Evolutionary conservation across 2,329 filamentous ascomycete species (phyloP).

Genomic region (Colletotrichum higginsianum): DNA sequence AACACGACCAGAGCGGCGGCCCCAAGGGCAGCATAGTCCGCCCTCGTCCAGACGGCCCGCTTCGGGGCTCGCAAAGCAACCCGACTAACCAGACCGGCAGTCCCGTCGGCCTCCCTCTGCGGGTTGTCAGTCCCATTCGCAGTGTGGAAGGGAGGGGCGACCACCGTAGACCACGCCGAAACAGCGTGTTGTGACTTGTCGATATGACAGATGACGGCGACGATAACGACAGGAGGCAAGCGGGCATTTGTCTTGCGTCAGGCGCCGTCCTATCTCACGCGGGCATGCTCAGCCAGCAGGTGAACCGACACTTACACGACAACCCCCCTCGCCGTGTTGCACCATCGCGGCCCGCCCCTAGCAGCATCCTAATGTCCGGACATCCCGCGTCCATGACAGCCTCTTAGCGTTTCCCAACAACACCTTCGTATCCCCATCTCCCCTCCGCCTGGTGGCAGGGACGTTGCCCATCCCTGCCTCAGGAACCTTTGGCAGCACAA

Average conservation of each 20-base stretch:
- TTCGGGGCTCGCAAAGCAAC: background rate
- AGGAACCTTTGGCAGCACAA: background rate
- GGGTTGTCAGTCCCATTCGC: constrained; percentile 6
- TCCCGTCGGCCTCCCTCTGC: background rate
- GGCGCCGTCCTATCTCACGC: background rate
- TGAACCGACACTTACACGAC: background rate
- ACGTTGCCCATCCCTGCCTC: background rate
- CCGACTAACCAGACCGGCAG: background rate
- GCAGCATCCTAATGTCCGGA: background rate
- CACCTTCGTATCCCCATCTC: background rate
- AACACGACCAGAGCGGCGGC: background rate
- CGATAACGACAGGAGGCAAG: background rate
- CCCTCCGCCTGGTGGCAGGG: background rate
- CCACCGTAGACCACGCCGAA: background rate
- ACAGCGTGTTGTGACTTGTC: constrained; percentile 21
- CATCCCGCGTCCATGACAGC: background rate
- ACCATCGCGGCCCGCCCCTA: constrained; percentile 7
- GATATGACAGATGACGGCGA: constrained; percentile 20
- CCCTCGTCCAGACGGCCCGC: background rate
- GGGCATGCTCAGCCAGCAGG: background rate
- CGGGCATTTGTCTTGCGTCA: background rate
- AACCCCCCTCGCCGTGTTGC: background rate
- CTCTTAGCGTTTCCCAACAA: background rate
- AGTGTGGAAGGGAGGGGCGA: background rate
- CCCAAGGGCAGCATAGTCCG: background rate